Base-by-base conservation (phyloP, 768 basidiomycete species). In the Epithele typhae region DNA sequence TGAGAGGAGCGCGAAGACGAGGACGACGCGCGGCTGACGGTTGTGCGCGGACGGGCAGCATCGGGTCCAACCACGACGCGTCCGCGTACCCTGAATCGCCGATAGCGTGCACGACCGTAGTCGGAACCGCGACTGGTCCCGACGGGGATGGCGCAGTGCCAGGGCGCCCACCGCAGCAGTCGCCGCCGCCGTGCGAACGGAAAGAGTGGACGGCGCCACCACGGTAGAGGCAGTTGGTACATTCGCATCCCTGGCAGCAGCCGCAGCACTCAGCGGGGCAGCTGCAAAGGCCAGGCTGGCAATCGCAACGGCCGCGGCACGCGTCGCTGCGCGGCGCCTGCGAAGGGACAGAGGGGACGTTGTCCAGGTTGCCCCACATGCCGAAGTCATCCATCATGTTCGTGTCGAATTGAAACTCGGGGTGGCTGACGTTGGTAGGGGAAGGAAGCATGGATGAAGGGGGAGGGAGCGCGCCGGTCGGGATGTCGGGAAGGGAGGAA, bases 151-250 rank as follows among this genome's bases (percentile, higher is more conserved):
- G 15, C 38, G 40, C 15, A 8, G 38, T 15, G 37, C 30, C 2
- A 15, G 9, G 9, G 15, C 30, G 9, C 30, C 54, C 48, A 36
- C 57, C 49, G 39, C 60, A 59, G 44, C 63, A 64, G 0, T 59
- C 32, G 6, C 52, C 61, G n/a, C 68, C 52, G 46, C 73, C 71
- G 10, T 70, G 68, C 0, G 68, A 64, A 1, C 62, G 54, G 2
- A 64, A 56, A 48, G 64, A 68, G 1, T 61, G 57, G 17, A 61
- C 37, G 4, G 53, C 54, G 15, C 62, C 53, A 17, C 55, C 55
- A 25, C 30, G 9, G n/a, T n/a, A n/a, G n/a, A n/a, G n/a, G n/a
- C n/a, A n/a, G n/a, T n/a, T n/a, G n/a, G n/a, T n/a, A n/a, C n/a
- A n/a, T n/a, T n/a, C n/a, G n/a, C n/a, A n/a, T n/a, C n/a, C n/a